Conservation (phyloP, 345 rosid genomes). For the Psidium friedrichsthalianum region DNA sequence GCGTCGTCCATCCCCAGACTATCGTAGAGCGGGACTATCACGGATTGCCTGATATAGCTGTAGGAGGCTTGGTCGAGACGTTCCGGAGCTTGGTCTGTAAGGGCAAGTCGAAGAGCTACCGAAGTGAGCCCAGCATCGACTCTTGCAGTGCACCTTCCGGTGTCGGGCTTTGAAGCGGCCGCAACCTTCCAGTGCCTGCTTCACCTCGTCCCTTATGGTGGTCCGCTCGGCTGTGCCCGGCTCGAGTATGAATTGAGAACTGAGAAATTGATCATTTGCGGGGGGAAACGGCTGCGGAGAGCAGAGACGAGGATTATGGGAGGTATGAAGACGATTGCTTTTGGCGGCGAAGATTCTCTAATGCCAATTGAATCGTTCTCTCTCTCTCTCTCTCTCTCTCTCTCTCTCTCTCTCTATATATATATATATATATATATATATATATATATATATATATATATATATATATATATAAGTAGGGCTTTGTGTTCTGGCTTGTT, state of each 20-base stretch:
- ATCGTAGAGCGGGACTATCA: conserved; percentile 35
- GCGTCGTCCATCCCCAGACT: conserved; percentile 48
- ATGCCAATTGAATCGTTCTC: neutral
- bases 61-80: conserved; percentile 27
- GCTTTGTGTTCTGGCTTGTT: no score
- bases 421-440: no score
- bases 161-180: conserved; percentile 54
- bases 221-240: conserved; percentile 32
- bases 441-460: no score
- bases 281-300: neutral
- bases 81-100: conserved; percentile 29
- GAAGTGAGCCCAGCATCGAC: conserved; percentile 12
- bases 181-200: conserved; percentile 31
- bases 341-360: neutral
- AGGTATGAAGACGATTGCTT: neutral
- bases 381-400: no score
- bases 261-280: neutral
- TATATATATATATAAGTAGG: no score
- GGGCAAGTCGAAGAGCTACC: conserved; percentile 46
- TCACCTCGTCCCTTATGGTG: conserved; percentile 16
- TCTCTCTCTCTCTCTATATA: no score
- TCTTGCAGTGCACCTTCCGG: conserved; percentile 13
- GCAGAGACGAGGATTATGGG: neutral
- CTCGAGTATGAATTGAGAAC: conserved; percentile 1
- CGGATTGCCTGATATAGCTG: conserved; percentile 42